A percentile compares a stretch with the other conserved stretches of the same genome.
Evolutionary conservation across 78 protist species (phyloP).

Genomic region (Protostelium mycophagum): DNA sequence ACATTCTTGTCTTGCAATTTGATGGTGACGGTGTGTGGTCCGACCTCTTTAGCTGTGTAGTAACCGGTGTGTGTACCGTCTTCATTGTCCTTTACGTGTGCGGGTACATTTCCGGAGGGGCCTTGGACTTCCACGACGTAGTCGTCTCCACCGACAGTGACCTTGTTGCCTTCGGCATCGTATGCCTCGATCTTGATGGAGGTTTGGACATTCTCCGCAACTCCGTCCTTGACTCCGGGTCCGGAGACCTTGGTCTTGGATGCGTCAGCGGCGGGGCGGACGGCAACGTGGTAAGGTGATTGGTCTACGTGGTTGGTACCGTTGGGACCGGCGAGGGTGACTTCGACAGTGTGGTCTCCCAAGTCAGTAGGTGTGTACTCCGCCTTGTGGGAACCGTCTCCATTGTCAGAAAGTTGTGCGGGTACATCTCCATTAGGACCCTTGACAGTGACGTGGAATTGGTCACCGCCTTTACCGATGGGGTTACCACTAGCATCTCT

Average conservation of each 20-base stretch:
- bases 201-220: conserved; percentile 16
- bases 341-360: conserved; percentile 54
- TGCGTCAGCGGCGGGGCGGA: conserved; percentile 60
- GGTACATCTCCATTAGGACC: conserved; percentile 61
- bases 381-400: conserved; percentile 54
- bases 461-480: conserved; percentile 57
- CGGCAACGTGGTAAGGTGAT: conserved; percentile 44
- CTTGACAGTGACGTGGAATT: conserved; percentile 44
- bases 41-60: conserved; percentile 45
- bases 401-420: conserved; percentile 28
- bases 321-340: conserved; percentile 48
- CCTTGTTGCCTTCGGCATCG: conserved; percentile 40
- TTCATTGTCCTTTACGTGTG: conserved; percentile 52
- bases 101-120: conserved; percentile 46
- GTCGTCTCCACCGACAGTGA: conserved; percentile 65
- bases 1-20: conserved; percentile 54
- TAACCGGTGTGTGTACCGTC: conserved; percentile 72
- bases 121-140: conserved; percentile 49
- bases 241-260: conserved; percentile 45
- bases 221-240: conserved; percentile 57
- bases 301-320: conserved; percentile 56
- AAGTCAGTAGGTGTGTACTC: conserved; percentile 51
- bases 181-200: conserved; percentile 45
- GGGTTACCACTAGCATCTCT: conserved; percentile 51
- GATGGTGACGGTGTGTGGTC: conserved; percentile 47